Percentiles rank a stretch among this genome's conserved stretches.
Conservation (phyloP, 441 rosid genomes). For the Bruguiera hainesii region DNA sequence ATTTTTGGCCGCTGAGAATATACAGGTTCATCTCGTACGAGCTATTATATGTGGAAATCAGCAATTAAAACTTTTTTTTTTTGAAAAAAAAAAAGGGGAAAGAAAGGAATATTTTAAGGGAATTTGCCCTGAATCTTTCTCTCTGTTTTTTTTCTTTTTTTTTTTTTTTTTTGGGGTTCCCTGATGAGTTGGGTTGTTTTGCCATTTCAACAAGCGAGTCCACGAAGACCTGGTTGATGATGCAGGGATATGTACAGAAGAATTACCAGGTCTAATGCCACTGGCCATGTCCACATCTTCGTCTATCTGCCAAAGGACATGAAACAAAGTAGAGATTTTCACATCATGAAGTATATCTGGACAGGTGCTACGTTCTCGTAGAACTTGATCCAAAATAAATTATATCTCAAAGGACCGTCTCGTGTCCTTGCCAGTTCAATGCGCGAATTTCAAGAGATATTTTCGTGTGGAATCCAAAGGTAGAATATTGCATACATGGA, state of each 20-base stretch:
- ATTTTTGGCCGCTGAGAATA: neutral
- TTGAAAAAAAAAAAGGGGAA: neutral
- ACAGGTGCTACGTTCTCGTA: slow-evolving; percentile 75
- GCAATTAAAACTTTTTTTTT: no score
- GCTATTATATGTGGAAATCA: no score
- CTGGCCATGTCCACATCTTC: slow-evolving; percentile 63
- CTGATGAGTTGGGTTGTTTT: no score
- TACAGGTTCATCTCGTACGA: neutral
- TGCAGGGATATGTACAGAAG: slow-evolving; percentile 54
- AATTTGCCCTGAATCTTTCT: neutral
- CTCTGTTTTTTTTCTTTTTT: no score
- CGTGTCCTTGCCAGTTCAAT: slow-evolving; percentile 50
- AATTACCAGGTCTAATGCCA: slow-evolving; percentile 65
- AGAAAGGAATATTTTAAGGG: neutral
- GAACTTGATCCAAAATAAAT: slow-evolving; percentile 54
- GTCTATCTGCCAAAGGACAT: slow-evolving; percentile 40
- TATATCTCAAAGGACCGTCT: slow-evolving; percentile 66
- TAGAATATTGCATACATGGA: slow-evolving; percentile 78
- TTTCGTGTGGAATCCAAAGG: slow-evolving; percentile 56
- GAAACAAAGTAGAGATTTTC: slow-evolving; percentile 57
- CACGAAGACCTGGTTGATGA: slow-evolving; percentile 18
- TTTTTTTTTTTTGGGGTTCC: no score
- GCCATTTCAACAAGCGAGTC: neutral
- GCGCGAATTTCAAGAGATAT: slow-evolving; percentile 49
- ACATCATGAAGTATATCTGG: slow-evolving; percentile 84